A percentile compares a stretch with the other conserved stretches of the same genome.
Conservation (phyloP, 2,329 filamentous ascomycete species). For the Xylaria multiplex region DNA sequence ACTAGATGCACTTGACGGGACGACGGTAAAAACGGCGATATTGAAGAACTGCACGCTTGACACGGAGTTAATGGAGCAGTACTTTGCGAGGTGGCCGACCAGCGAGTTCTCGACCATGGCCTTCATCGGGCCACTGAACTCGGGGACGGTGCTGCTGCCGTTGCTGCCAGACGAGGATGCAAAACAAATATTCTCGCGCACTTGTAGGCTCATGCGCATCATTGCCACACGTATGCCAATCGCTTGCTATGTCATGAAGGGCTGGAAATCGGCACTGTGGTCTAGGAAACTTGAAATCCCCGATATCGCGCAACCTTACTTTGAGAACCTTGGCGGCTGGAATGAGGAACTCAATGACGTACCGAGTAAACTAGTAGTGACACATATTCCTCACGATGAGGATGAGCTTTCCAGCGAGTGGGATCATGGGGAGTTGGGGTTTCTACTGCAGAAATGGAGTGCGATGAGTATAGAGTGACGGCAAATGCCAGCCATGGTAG, state of each 20-base stretch:
- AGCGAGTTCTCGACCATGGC: slow-evolving; percentile 29
- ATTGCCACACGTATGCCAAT: slow-evolving; percentile 21
- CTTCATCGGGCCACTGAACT: slow-evolving; percentile 21
- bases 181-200: slow-evolving; percentile 21
- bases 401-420: neutral
- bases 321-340: slow-evolving; percentile 14
- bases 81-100: slow-evolving; percentile 29
- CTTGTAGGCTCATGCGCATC: slow-evolving; percentile 26
- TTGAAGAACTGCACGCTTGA: slow-evolving; percentile 21
- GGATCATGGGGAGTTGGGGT: slow-evolving; percentile 31
- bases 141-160: slow-evolving; percentile 27
- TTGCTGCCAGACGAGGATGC: slow-evolving; percentile 23
- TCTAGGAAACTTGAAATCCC: slow-evolving; percentile 26
- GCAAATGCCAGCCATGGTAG: too few relatives aligned
- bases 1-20: slow-evolving; percentile 7
- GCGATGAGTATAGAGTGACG: slow-evolving; percentile 16
- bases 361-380: slow-evolving; percentile 20
- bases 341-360: slow-evolving; percentile 2
- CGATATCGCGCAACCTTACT: slow-evolving; percentile 24
- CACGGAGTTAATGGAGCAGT: slow-evolving; percentile 31
- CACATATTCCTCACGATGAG: slow-evolving; percentile 10
- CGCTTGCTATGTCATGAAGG: slow-evolving; percentile 29
- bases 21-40: slow-evolving; percentile 2
- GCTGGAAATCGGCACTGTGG: slow-evolving; percentile 31
- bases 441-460: slow-evolving; percentile 25